Conservation (phyloP, 2,329 filamentous ascomycete genomes). For the Metarhizium brunneum region DNA sequence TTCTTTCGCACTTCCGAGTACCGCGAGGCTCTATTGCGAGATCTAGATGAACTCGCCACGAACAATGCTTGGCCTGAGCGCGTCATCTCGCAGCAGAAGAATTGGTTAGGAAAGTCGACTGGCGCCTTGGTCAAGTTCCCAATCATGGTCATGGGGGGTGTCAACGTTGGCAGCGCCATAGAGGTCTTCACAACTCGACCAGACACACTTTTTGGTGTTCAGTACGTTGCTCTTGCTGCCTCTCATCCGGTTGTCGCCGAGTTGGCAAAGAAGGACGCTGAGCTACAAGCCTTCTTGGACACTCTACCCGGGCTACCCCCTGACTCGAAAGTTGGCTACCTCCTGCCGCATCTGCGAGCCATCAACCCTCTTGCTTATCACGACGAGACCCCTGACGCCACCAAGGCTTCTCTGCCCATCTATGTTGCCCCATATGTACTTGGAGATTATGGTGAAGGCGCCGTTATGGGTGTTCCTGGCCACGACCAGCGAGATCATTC, state of each 20-base stretch:
- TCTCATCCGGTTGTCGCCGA: constrained; percentile 59
- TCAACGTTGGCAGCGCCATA: constrained; percentile 37
- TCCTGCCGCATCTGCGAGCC: constrained; percentile 51
- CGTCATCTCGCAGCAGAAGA: constrained; percentile 73
- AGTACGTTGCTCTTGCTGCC: constrained; percentile 72
- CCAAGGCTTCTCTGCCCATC: constrained; percentile 55
- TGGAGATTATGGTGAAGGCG: constrained; percentile 76
- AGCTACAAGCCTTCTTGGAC: constrained; percentile 60
- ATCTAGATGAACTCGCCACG: constrained; percentile 56
- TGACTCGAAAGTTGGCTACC: constrained; percentile 58
- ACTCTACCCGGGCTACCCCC: constrained; percentile 45
- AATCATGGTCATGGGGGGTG: constrained; percentile 35
- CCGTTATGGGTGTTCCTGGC: constrained; percentile 85
- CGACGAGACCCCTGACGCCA: constrained; percentile 37
- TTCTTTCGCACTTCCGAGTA: constrained; percentile 79
- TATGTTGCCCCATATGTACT: constrained; percentile 81
- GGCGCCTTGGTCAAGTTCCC: constrained; percentile 67
- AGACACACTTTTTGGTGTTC: constrained; percentile 79
- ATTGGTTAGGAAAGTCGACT: constrained; percentile 77
- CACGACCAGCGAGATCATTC: constrained; percentile 71
- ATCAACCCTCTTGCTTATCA: constrained; percentile 57
- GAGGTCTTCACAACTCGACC: constrained; percentile 77
- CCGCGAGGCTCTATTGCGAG: constrained; percentile 61
- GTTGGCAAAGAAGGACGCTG: constrained; percentile 48
- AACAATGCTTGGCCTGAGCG: constrained; percentile 69